Base-by-base conservation (phyloP, 1,284 basidiomycete genomes). In the Volvariella surrecta region DNA sequence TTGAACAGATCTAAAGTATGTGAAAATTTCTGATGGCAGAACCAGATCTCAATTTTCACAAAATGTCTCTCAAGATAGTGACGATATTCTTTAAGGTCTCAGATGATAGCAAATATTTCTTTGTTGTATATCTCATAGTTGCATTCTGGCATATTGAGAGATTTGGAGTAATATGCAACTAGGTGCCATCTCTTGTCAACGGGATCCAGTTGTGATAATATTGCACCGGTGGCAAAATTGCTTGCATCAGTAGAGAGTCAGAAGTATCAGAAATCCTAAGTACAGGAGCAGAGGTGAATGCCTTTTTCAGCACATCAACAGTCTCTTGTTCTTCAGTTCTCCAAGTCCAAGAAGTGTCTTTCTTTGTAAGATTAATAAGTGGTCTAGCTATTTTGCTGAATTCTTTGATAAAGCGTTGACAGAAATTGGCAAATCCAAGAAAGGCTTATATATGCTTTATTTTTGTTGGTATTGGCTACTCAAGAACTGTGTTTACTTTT, bases 11-110 rank as follows among this genome's bases (percentile, higher is more conserved):
- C 46, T 28, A 54, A 66, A 74, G 43, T 69, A 70, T 19, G 59
- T 53, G 0, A 74, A 59, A 46, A n/a, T n/a, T 71, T 71, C 13
- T 61, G 56, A 47, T 76, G 71, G 48, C 76, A 67, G 0, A 64
- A 60, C 40, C 53, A 53, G 17, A 73, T 53, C n/a, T n/a, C n/a
- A n/a, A n/a, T n/a, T n/a, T n/a, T n/a, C n/a, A n/a, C n/a, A n/a
- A n/a, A n/a, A n/a, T n/a, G n/a, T n/a, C n/a, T n/a, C n/a, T n/a
- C n/a, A n/a, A n/a, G n/a, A n/a, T n/a, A n/a, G n/a, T n/a, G n/a
- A n/a, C n/a, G n/a, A n/a, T n/a, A n/a, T n/a, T n/a, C n/a, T n/a
- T n/a, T n/a, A n/a, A n/a, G n/a, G n/a, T n/a, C n/a, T n/a, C n/a
- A n/a, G n/a, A n/a, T n/a, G n/a, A n/a, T n/a, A n/a, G n/a, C n/a